Percentiles rank a stretch among this genome's conserved stretches.
Conservation (phyloP, 1,284 basidiomycete genomes). For the Mycosarcoma maydis region DNA sequence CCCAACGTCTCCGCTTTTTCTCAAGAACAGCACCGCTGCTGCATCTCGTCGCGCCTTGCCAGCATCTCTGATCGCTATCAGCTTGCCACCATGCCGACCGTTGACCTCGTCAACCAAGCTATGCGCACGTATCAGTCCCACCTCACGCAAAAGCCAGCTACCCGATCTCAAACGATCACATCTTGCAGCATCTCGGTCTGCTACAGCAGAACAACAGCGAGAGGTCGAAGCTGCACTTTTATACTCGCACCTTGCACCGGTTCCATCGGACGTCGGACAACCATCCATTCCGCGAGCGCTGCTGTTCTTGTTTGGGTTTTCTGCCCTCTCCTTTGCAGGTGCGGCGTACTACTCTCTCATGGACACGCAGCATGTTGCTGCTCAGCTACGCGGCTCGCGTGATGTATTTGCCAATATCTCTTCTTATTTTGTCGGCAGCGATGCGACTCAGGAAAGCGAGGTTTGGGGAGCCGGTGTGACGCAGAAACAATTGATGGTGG, state of each 20-base stretch:
- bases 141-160: neutral
- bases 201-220: no score
- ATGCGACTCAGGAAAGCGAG: neutral
- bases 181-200: neutral
- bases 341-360: constrained; percentile 35
- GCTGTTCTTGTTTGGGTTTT: constrained; percentile 31
- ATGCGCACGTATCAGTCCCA: neutral
- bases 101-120: neutral
- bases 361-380: constrained; percentile 19
- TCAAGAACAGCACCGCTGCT: neutral
- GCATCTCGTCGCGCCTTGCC: neutral
- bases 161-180: neutral
- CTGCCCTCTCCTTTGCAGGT: constrained; percentile 19
- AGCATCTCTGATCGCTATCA: neutral
- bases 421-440: constrained; percentile 17
- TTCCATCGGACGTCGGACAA: neutral
- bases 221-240: constrained; percentile 2
- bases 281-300: constrained; percentile 26
- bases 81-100: neutral
- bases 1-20: neutral
- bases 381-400: constrained; percentile 3
- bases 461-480: constrained; percentile 23
- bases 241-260: neutral
- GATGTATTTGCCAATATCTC: constrained; percentile 38
- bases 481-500: constrained; percentile 16